A percentile compares a stretch with the other conserved stretches of the same genome.
These are phyloP conservation scores for Jackrogersella multiformis DNA, from an alignment of 495 filamentous ascomycete genomes.

Conservation along the genomic window DNA sequence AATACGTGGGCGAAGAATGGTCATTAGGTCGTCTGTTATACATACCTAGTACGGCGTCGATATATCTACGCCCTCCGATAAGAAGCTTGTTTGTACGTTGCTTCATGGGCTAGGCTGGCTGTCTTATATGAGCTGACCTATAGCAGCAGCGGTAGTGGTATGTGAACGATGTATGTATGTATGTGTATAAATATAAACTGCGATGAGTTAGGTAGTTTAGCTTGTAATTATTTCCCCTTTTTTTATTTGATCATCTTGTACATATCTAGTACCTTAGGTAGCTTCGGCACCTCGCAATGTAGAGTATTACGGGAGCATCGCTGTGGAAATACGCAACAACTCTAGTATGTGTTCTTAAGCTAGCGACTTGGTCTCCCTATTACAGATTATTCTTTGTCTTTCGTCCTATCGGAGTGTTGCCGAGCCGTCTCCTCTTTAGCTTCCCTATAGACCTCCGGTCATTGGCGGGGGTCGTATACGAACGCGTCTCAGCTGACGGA, in stretches of 20 bases:
- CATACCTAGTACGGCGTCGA: too few relatives aligned
- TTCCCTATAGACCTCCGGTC: neutral
- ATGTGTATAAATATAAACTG: neutral
- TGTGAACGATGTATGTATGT: neutral
- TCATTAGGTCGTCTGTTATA: constrained; percentile 9
- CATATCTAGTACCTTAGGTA: too few relatives aligned
- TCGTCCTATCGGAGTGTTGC: neutral
- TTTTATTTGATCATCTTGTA: too few relatives aligned
- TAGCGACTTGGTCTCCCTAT: neutral
- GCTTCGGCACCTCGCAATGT: too few relatives aligned
- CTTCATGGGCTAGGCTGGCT: neutral
- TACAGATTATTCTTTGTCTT: neutral
- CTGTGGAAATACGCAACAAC: too few relatives aligned
- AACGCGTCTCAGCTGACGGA: neutral
- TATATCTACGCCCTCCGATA: neutral
- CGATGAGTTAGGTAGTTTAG: neutral
- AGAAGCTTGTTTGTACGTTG: constrained; percentile 1
- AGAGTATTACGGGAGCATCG: too few relatives aligned
- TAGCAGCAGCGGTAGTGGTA: neutral
- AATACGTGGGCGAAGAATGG: constrained; percentile 3
- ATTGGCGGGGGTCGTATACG: constrained; percentile 1
- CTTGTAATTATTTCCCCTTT: neutral
- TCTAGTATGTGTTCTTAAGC: neutral
- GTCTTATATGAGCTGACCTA: neutral
- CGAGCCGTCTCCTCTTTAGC: neutral